Evolutionary conservation across 371 early-diverging fungal species (phyloP).

Genomic region (Mucor plumbeus): DNA sequence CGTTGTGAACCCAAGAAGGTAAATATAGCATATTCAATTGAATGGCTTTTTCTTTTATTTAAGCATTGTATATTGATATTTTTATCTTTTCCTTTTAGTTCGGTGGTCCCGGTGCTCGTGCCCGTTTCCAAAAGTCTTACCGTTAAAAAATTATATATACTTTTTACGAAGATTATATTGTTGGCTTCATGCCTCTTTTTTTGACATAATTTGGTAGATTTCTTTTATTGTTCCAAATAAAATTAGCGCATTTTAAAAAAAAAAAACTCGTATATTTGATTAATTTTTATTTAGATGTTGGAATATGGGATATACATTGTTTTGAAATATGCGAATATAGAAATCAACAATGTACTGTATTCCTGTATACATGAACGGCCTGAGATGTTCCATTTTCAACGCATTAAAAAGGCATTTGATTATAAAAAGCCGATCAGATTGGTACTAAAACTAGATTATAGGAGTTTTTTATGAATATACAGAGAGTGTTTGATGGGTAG

Average conservation of each 20-base stretch:
- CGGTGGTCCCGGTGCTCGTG: conserved; percentile 99
- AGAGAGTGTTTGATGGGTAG: no score
- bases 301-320: neutral
- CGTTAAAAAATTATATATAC: conserved; percentile 66
- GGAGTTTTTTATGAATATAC: no score
- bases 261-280: no score
- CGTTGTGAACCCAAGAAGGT: conserved; percentile 99
- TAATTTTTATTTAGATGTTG: no score
- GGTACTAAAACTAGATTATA: no score
- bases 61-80: neutral
- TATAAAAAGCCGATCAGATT: no score
- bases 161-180: neutral
- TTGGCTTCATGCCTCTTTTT: neutral
- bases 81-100: conserved; percentile 58
- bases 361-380: no score
- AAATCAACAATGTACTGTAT: no score
- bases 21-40: neutral
- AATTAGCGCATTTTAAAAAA: conserved; percentile 1
- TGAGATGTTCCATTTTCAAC: no score
- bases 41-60: neutral
- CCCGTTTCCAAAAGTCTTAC: conserved; percentile 98
- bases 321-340: no score
- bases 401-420: no score
- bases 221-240: conserved; percentile 11
- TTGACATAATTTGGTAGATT: conserved; percentile 10